A percentile compares a stretch with the other conserved stretches of the same genome.
Evolutionary conservation across 129 eudicot genomes (phyloP).

Genomic region (Flaveria bidentis): DNA sequence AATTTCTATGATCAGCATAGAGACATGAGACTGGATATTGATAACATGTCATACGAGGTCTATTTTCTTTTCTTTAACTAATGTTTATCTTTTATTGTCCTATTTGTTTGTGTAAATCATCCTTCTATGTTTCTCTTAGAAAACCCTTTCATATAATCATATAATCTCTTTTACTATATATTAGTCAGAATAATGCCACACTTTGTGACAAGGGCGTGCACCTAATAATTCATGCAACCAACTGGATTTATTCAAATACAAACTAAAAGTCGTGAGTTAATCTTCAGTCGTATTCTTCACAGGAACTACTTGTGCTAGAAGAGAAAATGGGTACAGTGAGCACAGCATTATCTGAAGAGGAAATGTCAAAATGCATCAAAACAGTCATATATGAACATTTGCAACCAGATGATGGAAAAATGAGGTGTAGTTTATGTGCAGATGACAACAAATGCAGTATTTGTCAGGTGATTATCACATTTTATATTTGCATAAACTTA

Average conservation of each 20-base stretch:
- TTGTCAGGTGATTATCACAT: constrained; percentile 67
- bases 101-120: neutral
- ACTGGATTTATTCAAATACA: constrained; percentile 9
- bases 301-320: constrained; percentile 90
- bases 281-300: constrained; percentile 13
- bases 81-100: neutral
- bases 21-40: constrained; percentile 95
- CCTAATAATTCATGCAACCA: constrained; percentile 3
- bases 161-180: neutral
- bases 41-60: constrained; percentile 98
- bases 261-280: neutral
- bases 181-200: constrained; percentile 17
- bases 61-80: constrained; percentile 17
- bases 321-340: constrained; percentile 92
- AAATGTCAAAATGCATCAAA: constrained; percentile 60
- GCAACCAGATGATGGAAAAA: constrained; percentile 30
- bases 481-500: neutral
- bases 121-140: neutral
- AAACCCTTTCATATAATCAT: neutral
- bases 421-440: constrained; percentile 28
- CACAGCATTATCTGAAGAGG: constrained; percentile 82
- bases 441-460: constrained; percentile 84
- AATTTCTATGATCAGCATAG: constrained; percentile 78
- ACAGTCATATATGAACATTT: constrained; percentile 45
- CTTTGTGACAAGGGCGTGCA: neutral